A percentile compares a stretch with the other conserved stretches of the same genome.
Evolutionary conservation across 2,329 filamentous ascomycete species (phyloP).

Genomic region (Talaromyces sp.): DNA sequence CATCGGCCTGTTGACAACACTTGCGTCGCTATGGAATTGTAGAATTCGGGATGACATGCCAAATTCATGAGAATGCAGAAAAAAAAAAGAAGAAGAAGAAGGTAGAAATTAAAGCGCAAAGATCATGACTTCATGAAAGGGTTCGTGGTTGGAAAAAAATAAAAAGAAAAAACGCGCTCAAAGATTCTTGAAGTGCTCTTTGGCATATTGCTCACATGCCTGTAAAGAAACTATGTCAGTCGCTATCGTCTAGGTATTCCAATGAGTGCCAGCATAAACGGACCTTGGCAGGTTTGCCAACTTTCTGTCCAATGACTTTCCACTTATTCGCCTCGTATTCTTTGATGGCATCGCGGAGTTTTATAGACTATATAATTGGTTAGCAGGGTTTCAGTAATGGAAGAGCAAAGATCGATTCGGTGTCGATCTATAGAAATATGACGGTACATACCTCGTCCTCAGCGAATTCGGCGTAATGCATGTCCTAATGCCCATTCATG

Average conservation of each 20-base stretch:
- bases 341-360: constrained; percentile 88
- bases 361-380: constrained; percentile 39
- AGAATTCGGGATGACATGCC: constrained; percentile 25
- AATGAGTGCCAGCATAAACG: neutral
- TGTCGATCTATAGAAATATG: too few relatives aligned
- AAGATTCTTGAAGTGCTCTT: constrained; percentile 75
- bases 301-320: constrained; percentile 95
- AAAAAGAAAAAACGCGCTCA: constrained; percentile 22
- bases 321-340: constrained; percentile 99
- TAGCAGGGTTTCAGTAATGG: neutral
- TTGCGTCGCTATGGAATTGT: constrained; percentile 31
- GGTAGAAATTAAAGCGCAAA: neutral
- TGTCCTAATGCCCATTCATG: constrained; percentile 64
- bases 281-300: constrained; percentile 96
- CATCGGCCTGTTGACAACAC: constrained; percentile 19
- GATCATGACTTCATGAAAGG: constrained; percentile 38
- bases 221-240: constrained; percentile 35
- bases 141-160: constrained; percentile 18
- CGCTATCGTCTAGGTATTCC: too few relatives aligned
- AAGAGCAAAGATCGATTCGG: too few relatives aligned
- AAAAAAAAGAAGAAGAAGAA: constrained; percentile 25
- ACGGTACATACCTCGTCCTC: constrained; percentile 77
- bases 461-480: constrained; percentile 98
- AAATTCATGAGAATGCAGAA: constrained; percentile 26
- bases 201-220: constrained; percentile 91